These are phyloP conservation scores for Wickerhamiella bombiphila DNA, from an alignment of 805 yeast genomes.

Conservation along the genomic window DNA sequence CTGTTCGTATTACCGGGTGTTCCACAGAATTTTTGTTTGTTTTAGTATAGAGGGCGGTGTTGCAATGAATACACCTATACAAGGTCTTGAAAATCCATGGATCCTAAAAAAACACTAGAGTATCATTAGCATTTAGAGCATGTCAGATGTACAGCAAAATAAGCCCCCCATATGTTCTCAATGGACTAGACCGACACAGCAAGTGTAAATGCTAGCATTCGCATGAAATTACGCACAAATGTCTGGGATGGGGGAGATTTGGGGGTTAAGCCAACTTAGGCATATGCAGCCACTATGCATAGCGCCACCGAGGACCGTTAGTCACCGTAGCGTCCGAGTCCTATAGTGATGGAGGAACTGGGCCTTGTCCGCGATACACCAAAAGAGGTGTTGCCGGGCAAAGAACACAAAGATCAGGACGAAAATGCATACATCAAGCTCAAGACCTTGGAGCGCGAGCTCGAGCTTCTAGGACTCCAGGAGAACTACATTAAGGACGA, in stretches of 20 bases:
- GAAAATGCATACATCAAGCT: conserved; percentile 68
- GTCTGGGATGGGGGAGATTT: too few species aligned
- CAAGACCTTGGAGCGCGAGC: conserved; percentile 80
- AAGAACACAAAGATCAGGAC: conserved; percentile 4
- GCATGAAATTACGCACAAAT: background rate
- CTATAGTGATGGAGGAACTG: conserved; percentile 15
- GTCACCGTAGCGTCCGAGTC: too few species aligned
- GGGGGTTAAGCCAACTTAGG: too few species aligned
- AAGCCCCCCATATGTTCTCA: too few species aligned
- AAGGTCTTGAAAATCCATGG: background rate
- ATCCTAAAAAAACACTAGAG: background rate
- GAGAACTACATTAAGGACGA: conserved; percentile 97
- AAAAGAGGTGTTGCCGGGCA: background rate
- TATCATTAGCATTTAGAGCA: background rate
- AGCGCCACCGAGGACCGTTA: too few species aligned
- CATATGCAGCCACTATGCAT: too few species aligned
- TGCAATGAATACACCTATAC: too few species aligned
- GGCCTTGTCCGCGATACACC: conserved; percentile 10
- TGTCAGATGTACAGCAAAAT: too few species aligned
- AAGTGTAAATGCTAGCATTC: background rate
- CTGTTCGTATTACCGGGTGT: background rate
- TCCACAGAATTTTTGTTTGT: background rate
- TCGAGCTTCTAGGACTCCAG: conserved; percentile 70
- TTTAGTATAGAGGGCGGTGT: too few species aligned
- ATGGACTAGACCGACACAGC: too few species aligned